Evolutionary conservation across 805 yeast species (phyloP), one percentile per base, ranked within the genome.

Genomic region (Saturnispora serradocipensis): DNA sequence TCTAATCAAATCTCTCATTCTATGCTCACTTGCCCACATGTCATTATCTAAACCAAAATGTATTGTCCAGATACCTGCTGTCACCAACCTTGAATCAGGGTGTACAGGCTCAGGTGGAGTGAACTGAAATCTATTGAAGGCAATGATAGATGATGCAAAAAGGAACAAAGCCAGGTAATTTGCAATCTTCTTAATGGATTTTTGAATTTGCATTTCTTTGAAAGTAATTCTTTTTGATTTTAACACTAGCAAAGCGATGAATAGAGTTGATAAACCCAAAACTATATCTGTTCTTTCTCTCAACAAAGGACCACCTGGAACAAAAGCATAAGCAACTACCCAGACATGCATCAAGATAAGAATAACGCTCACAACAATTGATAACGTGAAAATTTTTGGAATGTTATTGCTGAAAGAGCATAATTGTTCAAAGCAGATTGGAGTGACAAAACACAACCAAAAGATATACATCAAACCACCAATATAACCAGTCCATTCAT

Each of bases 251-350:
- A 91, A 91, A 6, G 73, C 54, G 2, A 88, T 68, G 45, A 76
- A 62, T 0, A 67, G 56, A 45, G 82, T 79, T 15, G 93, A 80
- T 8, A 70, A 55, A 5, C 76, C 76, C 43, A 89, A 67, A 2
- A 93, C 78, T 45, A 86, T 67, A 65, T 88, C 96, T 1, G 93
- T 84, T 65, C 97, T 78, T 67, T 93, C 99, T 62, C 99, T 79
- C 48, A 93, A 72, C 22, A 86, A 54, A 64, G 84, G 83, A 8
- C 99, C 99, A 54, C 88, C 90, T 10, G 99, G 99, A 45, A 93
- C 99, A 70, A 93, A 93, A 0, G 99, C 98, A 67, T 93, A 93
- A 0, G 99, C 99, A 45, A 93, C 98, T 43, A 86, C 84, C 98
- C 98, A 91, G 48, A 91, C 95, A 66, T 89, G 91, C 5, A 86